Percentiles rank a stretch among this genome's conserved stretches.
phyloP scores from a whole-genome alignment of 306 rosid genomes.

The Oxytropis ochrocephala region DNA sequence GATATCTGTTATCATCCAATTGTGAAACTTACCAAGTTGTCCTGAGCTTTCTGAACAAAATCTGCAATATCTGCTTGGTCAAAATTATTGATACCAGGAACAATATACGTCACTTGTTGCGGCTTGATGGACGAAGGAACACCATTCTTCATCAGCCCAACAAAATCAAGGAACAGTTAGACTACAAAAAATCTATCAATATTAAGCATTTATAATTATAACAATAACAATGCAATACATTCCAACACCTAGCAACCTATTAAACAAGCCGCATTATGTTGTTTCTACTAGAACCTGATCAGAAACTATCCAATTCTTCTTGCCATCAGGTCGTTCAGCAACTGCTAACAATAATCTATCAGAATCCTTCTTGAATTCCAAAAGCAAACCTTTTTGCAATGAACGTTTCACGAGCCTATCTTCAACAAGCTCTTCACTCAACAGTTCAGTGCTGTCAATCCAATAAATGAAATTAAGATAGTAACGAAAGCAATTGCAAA shows the following conservation, averaged over 20 bases:
- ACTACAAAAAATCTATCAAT: constrained; percentile 5
- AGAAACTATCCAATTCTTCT: constrained; percentile 98
- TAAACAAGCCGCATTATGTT: constrained; percentile 74
- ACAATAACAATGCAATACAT: constrained; percentile 25
- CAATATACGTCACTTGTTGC: constrained; percentile 85
- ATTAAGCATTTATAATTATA: constrained; percentile 8
- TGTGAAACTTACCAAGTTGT: constrained; percentile 63
- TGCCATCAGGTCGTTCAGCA: constrained; percentile 92
- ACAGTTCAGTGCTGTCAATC: constrained; percentile 41
- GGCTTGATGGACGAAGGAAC: constrained; percentile 74
- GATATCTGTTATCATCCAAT: constrained; percentile 5
- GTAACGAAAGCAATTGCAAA: constrained; percentile 16
- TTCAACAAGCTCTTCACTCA: constrained; percentile 55
- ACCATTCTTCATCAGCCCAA: constrained; percentile 70
- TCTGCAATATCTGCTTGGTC: constrained; percentile 55
- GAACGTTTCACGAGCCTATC: constrained; percentile 57
- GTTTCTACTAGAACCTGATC: constrained; percentile 97
- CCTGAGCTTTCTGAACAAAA: constrained; percentile 61
- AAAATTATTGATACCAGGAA: constrained; percentile 83
- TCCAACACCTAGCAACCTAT: constrained; percentile 88
- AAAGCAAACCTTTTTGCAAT: constrained; percentile 64
- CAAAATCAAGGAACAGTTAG: constrained; percentile 25
- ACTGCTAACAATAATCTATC: constrained; percentile 77
- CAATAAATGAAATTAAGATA: constrained; percentile 4
- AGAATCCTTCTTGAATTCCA: constrained; percentile 91